Percentiles rank a stretch among this genome's conserved stretches.
Evolutionary conservation across 257 asterid species (phyloP).

Genomic region (Ilex asprella): DNA sequence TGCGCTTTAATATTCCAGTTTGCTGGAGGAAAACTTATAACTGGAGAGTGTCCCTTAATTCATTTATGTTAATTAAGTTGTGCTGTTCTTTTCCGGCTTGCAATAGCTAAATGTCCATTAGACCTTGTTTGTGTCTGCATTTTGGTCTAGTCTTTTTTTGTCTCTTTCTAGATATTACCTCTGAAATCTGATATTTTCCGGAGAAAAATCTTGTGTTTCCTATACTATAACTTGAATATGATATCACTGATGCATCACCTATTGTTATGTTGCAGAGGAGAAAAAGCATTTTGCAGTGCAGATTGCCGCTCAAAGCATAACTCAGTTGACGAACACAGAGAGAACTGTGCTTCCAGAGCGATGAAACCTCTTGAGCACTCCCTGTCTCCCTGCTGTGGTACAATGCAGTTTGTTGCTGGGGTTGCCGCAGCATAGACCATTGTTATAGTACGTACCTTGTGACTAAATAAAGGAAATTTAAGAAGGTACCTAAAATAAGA

Average conservation of each 20-base stretch:
- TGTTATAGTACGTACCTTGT: not conserved
- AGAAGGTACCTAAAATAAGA: too few species aligned
- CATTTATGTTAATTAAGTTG: too few species aligned
- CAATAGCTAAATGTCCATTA: too few species aligned
- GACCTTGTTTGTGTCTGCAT: too few species aligned
- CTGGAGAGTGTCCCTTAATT: too few species aligned
- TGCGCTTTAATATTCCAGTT: too few species aligned
- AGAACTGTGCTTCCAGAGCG: conserved; percentile 33
- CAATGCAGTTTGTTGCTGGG: conserved; percentile 43
- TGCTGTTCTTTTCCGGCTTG: too few species aligned
- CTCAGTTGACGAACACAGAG: conserved; percentile 39
- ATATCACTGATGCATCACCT: too few species aligned
- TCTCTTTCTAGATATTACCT: too few species aligned
- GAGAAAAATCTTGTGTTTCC: not conserved
- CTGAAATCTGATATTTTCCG: too few species aligned
- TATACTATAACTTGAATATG: not conserved
- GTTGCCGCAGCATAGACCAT: conserved; percentile 53
- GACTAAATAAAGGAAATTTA: not conserved
- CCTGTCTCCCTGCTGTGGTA: conserved; percentile 48
- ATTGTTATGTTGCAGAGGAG: conserved; percentile 40
- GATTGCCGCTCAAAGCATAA: conserved; percentile 52
- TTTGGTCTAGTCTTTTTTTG: too few species aligned
- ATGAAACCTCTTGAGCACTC: conserved; percentile 38
- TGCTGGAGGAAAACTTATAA: too few species aligned
- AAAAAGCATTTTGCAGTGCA: conserved; percentile 52